phyloP scores from a whole-genome alignment of 164 flowering plant genomes.

The Annona squamosa region DNA sequence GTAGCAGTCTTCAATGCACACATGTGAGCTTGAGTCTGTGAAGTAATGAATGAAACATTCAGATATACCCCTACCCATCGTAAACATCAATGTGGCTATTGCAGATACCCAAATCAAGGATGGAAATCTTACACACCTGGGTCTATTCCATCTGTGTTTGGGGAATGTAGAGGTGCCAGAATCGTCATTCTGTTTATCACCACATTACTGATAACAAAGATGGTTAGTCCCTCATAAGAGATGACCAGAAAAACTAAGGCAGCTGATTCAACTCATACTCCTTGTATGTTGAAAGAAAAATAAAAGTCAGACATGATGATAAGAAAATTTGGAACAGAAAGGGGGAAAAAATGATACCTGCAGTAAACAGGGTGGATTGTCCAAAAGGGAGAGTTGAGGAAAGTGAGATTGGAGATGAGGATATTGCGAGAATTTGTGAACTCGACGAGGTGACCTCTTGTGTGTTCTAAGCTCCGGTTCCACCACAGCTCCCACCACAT shows the following conservation, averaged over 20 bases:
- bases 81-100: neutral
- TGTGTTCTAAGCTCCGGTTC: constrained; percentile 79
- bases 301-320: neutral
- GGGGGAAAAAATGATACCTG: constrained; percentile 42
- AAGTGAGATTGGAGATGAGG: constrained; percentile 81
- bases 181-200: constrained; percentile 82
- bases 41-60: neutral
- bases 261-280: neutral
- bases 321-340: neutral
- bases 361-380: constrained; percentile 95
- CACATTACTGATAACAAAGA: constrained; percentile 56
- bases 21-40: constrained; percentile 76
- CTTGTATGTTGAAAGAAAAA: neutral
- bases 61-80: neutral
- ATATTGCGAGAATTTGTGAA: constrained; percentile 68
- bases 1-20: constrained; percentile 91
- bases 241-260: neutral
- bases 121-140: constrained; percentile 44
- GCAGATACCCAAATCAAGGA: neutral
- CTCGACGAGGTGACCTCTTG: constrained; percentile 94
- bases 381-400: constrained; percentile 94
- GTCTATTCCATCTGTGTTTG: constrained; percentile 97
- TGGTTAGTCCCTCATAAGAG: neutral
- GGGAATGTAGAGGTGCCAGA: constrained; percentile 86
- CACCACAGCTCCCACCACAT: constrained; percentile 99